Conservation (phyloP, 1,284 basidiomycete species). For the Cutaneotrichosporon curvatum region DNA sequence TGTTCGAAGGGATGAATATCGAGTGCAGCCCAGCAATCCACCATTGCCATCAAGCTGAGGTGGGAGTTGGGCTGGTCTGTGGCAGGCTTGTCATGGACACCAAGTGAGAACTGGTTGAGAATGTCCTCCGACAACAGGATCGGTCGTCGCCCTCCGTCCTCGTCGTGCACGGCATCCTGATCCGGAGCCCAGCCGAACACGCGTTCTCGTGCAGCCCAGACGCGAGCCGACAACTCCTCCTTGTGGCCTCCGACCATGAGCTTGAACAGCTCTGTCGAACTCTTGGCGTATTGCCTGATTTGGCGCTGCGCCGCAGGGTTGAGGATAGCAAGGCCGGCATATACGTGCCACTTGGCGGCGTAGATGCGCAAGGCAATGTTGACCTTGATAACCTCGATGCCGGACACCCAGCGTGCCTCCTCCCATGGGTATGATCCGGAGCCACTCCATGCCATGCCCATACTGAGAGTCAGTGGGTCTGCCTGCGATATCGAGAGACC, state of each 20-base stretch:
- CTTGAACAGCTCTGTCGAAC: slow-evolving; percentile 85
- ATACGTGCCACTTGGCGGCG: slow-evolving; percentile 97
- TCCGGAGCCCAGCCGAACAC: slow-evolving; percentile 62
- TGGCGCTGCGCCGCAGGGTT: slow-evolving; percentile 87
- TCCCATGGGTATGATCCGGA: slow-evolving; percentile 88
- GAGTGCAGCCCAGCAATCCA: slow-evolving; percentile 91
- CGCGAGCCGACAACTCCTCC: slow-evolving; percentile 59
- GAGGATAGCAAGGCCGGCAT: slow-evolving; percentile 92
- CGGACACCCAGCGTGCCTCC: slow-evolving; percentile 83
- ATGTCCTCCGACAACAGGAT: slow-evolving; percentile 82
- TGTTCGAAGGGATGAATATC: slow-evolving; percentile 85
- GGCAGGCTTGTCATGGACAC: slow-evolving; percentile 47
- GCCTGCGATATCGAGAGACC: too few relatives aligned
- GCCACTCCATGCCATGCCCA: slow-evolving; percentile 93
- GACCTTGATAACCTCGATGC: slow-evolving; percentile 97
- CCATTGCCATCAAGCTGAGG: slow-evolving; percentile 93
- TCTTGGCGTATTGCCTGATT: slow-evolving; percentile 82
- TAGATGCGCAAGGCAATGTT: slow-evolving; percentile 96
- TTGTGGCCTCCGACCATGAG: slow-evolving; percentile 82
- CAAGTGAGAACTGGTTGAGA: slow-evolving; percentile 81
- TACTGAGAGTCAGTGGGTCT: slow-evolving; percentile 52
- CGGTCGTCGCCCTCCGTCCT: slow-evolving; percentile 49
- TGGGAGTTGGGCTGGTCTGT: slow-evolving; percentile 67
- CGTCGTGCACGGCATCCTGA: slow-evolving; percentile 31
- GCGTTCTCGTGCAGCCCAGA: slow-evolving; percentile 65